Base-by-base conservation (phyloP, 2,329 filamentous ascomycete species). In the Aureobasidium sp. region DNA sequence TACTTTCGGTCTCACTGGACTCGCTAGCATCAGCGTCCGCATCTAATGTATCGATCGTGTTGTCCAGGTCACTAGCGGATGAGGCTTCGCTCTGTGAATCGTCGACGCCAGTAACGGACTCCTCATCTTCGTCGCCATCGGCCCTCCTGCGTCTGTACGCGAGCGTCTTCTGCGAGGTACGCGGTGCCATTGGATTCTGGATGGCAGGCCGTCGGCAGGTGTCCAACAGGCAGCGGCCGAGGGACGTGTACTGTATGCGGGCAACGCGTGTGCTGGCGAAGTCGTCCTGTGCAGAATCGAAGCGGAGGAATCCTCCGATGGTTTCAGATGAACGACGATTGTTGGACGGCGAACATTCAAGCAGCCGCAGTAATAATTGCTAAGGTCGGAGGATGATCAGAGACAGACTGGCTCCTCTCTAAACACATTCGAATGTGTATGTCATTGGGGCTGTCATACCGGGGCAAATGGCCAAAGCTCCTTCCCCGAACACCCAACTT, bases 61-160 rank as follows among this genome's bases (percentile, higher is more conserved):
- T 81, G 57, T 84, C 83, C 50, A 77, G 76, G 64, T 84, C 81
- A 67, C 79, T 86, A 65, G 80, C 76, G 26, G 78, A 74, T 13
- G 84, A 86, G 41, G 77, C 80, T 71, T 87, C 85, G 71, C 83
- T 87, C 73, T 85, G 75, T 44, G 84, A 87, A 70, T 87, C 84
- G 67, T 85, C 83, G 56, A 82, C 80, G 62, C 82, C 81, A 57
- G 76, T 77, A 64, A 82, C 68, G 42, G 70, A 71, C 66, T 77
- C 74, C 67, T 89, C 87, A 69, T 89, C 87, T 68, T 82, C 86
- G 72, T 89, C 87, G 70, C 89, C 86, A 74, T 86, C 85, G 67
- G 85, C 81, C 68, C 86, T 84, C 72, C 87, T 85, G 70, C 87
- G 84, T 68, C 84, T 84, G 72, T 85, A 84, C 74, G 88, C 82